These are phyloP conservation scores for Phytophthora chlamydospora DNA, from an alignment of 352 stramenopile species.

Conservation along the genomic window DNA sequence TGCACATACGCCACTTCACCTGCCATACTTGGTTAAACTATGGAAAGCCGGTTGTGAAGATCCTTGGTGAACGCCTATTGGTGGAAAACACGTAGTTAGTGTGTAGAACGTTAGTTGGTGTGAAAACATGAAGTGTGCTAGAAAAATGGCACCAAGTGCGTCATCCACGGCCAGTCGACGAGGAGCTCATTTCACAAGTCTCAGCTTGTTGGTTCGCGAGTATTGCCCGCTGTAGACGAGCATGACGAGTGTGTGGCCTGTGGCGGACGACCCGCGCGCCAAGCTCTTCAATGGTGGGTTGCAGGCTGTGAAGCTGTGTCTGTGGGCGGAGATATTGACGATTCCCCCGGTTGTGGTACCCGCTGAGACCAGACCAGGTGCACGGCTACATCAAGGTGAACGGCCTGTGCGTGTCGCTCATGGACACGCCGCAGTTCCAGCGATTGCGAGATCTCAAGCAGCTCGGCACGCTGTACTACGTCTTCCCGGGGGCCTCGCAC, in stretches of 20 bases:
- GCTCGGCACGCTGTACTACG: constrained; percentile 90
- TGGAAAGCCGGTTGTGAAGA: constrained; percentile 12
- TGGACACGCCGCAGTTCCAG: constrained; percentile 95
- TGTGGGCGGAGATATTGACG: constrained; percentile 5
- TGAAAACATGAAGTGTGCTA: too few species aligned
- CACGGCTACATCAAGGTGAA: constrained; percentile 86
- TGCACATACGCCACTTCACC: constrained; percentile 37
- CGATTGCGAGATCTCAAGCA: constrained; percentile 95
- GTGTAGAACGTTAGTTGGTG: neutral
- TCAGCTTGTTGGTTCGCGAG: neutral
- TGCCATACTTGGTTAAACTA: constrained; percentile 30
- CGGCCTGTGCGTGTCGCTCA: constrained; percentile 79
- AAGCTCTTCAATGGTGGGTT: constrained; percentile 75
- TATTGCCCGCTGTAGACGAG: neutral
- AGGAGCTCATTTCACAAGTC: too few species aligned
- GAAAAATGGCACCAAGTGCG: too few species aligned
- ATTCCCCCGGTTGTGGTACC: constrained; percentile 9
- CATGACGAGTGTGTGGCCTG: constrained; percentile 30
- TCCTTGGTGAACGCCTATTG: constrained; percentile 5
- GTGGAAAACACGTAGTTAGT: constrained; percentile 3
- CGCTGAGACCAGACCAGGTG: constrained; percentile 60
- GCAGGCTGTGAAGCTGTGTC: neutral
- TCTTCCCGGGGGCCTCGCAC: constrained; percentile 90
- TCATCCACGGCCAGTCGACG: too few species aligned
- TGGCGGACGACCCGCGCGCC: constrained; percentile 33